phyloP scores from a whole-genome alignment of 805 yeast species.

The Dipodascopsis uninucleata region DNA sequence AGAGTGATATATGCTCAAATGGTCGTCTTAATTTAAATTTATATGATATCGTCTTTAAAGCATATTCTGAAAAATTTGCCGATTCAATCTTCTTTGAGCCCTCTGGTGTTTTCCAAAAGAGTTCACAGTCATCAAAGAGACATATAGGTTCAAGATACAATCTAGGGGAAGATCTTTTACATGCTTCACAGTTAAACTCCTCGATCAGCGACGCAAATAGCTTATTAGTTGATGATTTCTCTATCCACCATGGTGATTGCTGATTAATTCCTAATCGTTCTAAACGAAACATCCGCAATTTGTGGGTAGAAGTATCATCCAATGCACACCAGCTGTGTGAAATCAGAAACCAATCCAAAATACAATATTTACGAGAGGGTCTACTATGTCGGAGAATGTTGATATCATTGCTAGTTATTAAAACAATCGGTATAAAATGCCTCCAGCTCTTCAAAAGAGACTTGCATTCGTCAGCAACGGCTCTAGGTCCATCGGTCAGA shows the following conservation, averaged over 20 bases:
- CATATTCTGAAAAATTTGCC: neutral
- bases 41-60: neutral
- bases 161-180: neutral
- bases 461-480: slow-evolving; percentile 1
- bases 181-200: neutral
- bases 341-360: slow-evolving; percentile 10
- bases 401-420: slow-evolving; percentile 1
- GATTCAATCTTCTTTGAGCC: neutral
- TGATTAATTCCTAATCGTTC: slow-evolving; percentile 2
- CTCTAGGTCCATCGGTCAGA: slow-evolving; percentile 1
- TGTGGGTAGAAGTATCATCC: neutral
- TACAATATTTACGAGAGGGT: slow-evolving; percentile 6
- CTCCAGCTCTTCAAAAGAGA: slow-evolving; percentile 1
- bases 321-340: slow-evolving; percentile 7
- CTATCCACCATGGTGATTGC: slow-evolving; percentile 4
- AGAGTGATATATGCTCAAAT: neutral
- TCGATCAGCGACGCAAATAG: neutral
- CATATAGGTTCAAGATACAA: neutral
- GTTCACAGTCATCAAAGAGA: neutral
- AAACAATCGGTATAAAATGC: slow-evolving; percentile 3
- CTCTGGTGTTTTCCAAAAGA: neutral
- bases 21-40: neutral
- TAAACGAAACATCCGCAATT: slow-evolving; percentile 6
- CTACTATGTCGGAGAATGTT: neutral
- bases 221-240: neutral